Conservation (phyloP, 371 early-diverging fungal species). For the Amoeboaphelidium protococcarum region DNA sequence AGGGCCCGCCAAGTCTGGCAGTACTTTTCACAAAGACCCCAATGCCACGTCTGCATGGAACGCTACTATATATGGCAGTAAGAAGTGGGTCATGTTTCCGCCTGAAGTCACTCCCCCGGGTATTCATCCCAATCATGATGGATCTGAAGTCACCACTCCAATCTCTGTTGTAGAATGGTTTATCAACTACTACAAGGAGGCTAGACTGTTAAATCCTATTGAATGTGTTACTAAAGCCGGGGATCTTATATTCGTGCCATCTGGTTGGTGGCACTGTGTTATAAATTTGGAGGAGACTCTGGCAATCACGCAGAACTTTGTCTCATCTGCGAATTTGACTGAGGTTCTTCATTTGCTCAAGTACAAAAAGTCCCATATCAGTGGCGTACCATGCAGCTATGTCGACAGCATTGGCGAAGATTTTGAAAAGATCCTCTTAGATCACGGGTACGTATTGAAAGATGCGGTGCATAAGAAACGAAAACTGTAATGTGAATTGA, state of each 20-base stretch:
- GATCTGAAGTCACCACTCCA: slow-evolving; percentile 34
- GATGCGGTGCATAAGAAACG: no score
- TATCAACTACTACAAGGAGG: slow-evolving; percentile 15
- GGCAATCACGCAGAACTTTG: slow-evolving; percentile 39
- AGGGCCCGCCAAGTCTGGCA: slow-evolving; percentile 30
- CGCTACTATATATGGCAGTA: slow-evolving; percentile 30
- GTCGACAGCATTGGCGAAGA: no score
- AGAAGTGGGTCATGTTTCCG: slow-evolving; percentile 23
- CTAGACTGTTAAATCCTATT: slow-evolving; percentile 12
- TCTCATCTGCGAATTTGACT: slow-evolving; percentile 19
- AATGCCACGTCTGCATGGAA: slow-evolving; percentile 42
- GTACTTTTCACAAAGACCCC: slow-evolving; percentile 37
- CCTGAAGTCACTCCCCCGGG: slow-evolving; percentile 36
- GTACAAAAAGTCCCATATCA: no score
- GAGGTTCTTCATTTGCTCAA: slow-evolving; percentile 24
- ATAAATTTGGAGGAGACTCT: slow-evolving; percentile 33
- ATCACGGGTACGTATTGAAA: no score
- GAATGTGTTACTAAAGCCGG: slow-evolving; percentile 30
- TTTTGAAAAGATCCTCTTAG: no score
- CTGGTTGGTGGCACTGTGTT: slow-evolving; percentile 46
- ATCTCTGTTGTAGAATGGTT: slow-evolving; percentile 35
- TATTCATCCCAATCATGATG: slow-evolving; percentile 29
- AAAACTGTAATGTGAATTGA: no score
- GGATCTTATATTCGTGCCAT: slow-evolving; percentile 35
- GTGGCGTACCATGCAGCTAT: no score